Conservation (phyloP, 495 filamentous ascomycete genomes). For the Daldinia grandis region DNA sequence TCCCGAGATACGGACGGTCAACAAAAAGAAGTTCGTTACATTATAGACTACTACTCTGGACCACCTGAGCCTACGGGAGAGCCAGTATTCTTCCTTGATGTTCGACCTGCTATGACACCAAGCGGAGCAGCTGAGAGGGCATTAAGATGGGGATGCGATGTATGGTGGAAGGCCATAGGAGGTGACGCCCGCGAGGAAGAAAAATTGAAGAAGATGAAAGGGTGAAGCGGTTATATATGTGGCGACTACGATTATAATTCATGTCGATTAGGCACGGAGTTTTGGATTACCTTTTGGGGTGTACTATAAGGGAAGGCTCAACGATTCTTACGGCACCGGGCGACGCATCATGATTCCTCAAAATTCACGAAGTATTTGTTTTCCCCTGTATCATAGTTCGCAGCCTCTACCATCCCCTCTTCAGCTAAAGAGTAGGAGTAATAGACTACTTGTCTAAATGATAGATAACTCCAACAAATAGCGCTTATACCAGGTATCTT, state of each 20-base stretch:
- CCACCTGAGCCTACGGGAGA: conserved; percentile 88
- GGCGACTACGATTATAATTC: conserved; percentile 9
- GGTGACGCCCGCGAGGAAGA: conserved; percentile 60
- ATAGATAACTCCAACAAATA: background rate
- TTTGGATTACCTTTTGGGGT: conserved; percentile 30
- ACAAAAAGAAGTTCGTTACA: conserved; percentile 83
- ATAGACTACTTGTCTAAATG: conserved; percentile 1
- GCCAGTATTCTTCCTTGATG: conserved; percentile 96
- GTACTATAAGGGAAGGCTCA: conserved; percentile 15
- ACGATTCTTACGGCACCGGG: conserved; percentile 12
- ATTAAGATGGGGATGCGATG: conserved; percentile 89
- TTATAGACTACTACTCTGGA: conserved; percentile 97
- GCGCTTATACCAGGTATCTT: background rate
- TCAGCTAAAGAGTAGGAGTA: conserved; percentile 12
- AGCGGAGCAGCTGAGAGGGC: conserved; percentile 82
- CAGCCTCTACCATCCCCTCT: conserved; percentile 27
- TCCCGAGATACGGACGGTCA: conserved; percentile 68
- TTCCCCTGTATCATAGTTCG: conserved; percentile 29
- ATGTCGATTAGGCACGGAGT: conserved; percentile 35
- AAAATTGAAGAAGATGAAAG: conserved; percentile 13
- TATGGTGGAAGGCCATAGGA: conserved; percentile 91
- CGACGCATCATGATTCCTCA: conserved; percentile 38
- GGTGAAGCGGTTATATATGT: background rate
- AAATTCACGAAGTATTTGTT: conserved; percentile 21
- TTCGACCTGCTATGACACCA: conserved; percentile 93